Conservation (phyloP, 2,329 filamentous ascomycete species). For the Rhynchosporium graminicola region DNA sequence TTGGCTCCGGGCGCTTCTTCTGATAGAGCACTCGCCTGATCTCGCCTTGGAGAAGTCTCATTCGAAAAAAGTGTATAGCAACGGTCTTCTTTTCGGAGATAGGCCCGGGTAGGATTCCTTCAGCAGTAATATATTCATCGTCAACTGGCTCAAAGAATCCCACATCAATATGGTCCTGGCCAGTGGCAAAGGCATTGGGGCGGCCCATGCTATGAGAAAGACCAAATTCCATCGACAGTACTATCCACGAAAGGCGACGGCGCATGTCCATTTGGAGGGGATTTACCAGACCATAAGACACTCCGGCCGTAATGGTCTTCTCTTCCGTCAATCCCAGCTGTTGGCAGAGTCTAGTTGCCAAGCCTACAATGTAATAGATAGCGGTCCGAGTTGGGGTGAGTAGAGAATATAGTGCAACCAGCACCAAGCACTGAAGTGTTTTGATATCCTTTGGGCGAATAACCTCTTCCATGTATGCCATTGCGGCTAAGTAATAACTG, state of each 20-base stretch:
- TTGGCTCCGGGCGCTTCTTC: slow-evolving; percentile 74
- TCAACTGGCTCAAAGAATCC: slow-evolving; percentile 80
- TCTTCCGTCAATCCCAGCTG: slow-evolving; percentile 87
- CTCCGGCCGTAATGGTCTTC: slow-evolving; percentile 72
- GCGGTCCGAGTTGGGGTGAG: slow-evolving; percentile 89
- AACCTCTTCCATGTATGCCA: slow-evolving; percentile 80
- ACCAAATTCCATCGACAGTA: slow-evolving; percentile 85
- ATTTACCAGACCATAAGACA: slow-evolving; percentile 59
- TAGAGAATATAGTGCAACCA: slow-evolving; percentile 90
- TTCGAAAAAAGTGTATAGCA: slow-evolving; percentile 90
- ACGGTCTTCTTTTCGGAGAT: slow-evolving; percentile 82
- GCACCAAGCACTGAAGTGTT: slow-evolving; percentile 83
- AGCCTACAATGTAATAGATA: slow-evolving; percentile 88
- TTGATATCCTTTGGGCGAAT: slow-evolving; percentile 86
- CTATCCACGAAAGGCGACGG: slow-evolving; percentile 82
- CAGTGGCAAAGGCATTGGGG: slow-evolving; percentile 80
- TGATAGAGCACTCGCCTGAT: slow-evolving; percentile 86
- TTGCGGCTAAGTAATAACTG: slow-evolving; percentile 89
- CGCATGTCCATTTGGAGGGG: slow-evolving; percentile 85
- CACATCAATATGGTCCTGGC: slow-evolving; percentile 81
- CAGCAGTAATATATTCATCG: slow-evolving; percentile 78
- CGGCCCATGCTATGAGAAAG: slow-evolving; percentile 86
- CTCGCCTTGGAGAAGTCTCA: slow-evolving; percentile 84
- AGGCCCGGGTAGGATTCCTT: slow-evolving; percentile 72
- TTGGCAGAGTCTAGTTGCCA: slow-evolving; percentile 85